Base-by-base conservation (phyloP, 140 eudicot species). In the Bidens hawaiensis region DNA sequence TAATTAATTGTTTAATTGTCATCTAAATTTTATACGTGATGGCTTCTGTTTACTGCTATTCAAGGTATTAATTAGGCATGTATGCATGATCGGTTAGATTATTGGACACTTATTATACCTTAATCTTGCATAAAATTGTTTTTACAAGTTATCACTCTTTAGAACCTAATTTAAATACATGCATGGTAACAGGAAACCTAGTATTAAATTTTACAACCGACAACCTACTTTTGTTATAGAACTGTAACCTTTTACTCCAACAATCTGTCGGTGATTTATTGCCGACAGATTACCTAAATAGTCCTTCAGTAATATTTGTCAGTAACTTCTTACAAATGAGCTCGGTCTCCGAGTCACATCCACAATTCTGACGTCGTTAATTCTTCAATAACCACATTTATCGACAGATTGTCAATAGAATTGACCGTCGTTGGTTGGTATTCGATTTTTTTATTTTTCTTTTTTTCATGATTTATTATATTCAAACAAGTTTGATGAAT, bases 401-500 rank as follows among this genome's bases (percentile, higher is more conserved):
- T n/a, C n/a, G n/a, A n/a, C n/a, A n/a, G 28, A 21, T 49, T 21
- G 8, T 45, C 6, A 45, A 0, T 45, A 15, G 2, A n/a, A n/a
- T n/a, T n/a, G n/a, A n/a, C n/a, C n/a, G n/a, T n/a, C n/a, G n/a
- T n/a, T n/a, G n/a, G n/a, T n/a, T n/a, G n/a, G n/a, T n/a, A n/a
- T n/a, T n/a, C n/a, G n/a, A n/a, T n/a, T n/a, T n/a, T n/a, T n/a
- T n/a, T n/a, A n/a, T n/a, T n/a, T n/a, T n/a, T n/a, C n/a, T n/a
- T n/a, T n/a, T n/a, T n/a, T n/a, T n/a, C n/a, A n/a, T n/a, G n/a
- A n/a, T n/a, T n/a, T n/a, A n/a, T n/a, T n/a, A n/a, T n/a, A n/a
- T n/a, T n/a, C n/a, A n/a, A n/a, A n/a, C n/a, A n/a, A n/a, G 18
- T 58, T 70, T 55, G 5, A 2, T 53, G 68, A 46, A 52, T 28